Evolutionary conservation across 768 basidiomycete genomes (phyloP).

Genomic region (Crucibulum laeve): DNA sequence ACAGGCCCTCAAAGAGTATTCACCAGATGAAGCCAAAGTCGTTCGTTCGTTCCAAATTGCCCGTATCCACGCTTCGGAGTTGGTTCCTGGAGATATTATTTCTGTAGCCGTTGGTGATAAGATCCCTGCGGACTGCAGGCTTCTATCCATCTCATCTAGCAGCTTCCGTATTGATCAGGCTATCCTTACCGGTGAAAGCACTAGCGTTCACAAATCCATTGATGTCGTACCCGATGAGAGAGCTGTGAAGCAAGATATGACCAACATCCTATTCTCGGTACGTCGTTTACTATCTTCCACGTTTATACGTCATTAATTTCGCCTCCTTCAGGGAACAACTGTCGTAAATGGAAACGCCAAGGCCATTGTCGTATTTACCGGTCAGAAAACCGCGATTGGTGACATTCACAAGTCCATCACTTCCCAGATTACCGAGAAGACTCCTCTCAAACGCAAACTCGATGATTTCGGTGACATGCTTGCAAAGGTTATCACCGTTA

Average conservation of each 20-base stretch:
- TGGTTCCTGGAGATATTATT: constrained; percentile 95
- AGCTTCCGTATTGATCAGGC: constrained; percentile 96
- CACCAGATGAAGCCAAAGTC: constrained; percentile 94
- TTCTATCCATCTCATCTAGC: constrained; percentile 86
- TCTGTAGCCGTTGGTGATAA: constrained; percentile 91
- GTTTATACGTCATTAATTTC: constrained; percentile 5
- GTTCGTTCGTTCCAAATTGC: constrained; percentile 64
- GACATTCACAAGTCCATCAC: constrained; percentile 97
- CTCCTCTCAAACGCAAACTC: constrained; percentile 92
- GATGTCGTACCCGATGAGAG: constrained; percentile 62
- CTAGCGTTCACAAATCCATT: constrained; percentile 78
- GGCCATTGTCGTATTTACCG: constrained; percentile 87
- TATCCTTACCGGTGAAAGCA: constrained; percentile 92
- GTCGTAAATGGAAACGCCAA: constrained; percentile 90
- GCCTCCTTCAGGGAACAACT: constrained; percentile 73
- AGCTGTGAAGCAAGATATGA: constrained; percentile 98
- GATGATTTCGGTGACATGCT: constrained; percentile 98
- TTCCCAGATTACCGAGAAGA: constrained; percentile 91
- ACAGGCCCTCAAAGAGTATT: constrained; percentile 94
- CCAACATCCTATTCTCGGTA: constrained; percentile 92
- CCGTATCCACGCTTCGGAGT: constrained; percentile 79
- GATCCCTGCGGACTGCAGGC: constrained; percentile 90
- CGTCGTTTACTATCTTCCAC: constrained; percentile 14
- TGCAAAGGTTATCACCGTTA: constrained; percentile 96
- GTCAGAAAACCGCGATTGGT: constrained; percentile 86